Percentiles rank a stretch among this genome's conserved stretches.
These are phyloP conservation scores for Hansenula sp. DNA, from an alignment of 1,139 yeast species.

Conservation along the genomic window DNA sequence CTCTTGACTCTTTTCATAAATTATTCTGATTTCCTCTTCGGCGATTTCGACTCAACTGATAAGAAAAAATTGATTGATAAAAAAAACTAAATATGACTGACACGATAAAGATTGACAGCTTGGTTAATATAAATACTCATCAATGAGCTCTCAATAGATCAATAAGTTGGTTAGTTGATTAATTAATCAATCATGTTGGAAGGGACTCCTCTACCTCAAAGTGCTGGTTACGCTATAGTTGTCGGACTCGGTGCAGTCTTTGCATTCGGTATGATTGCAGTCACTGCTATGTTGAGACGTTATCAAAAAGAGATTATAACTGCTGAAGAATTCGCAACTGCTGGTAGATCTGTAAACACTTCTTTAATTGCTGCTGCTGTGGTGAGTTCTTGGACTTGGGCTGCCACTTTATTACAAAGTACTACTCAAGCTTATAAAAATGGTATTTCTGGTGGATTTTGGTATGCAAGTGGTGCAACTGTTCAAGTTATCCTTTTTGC, in stretches of 20 bases:
- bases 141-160: too few species aligned
- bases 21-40: too few species aligned
- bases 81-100: too few species aligned
- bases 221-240: constrained; percentile 88
- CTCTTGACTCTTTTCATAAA: too few species aligned
- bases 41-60: too few species aligned
- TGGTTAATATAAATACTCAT: too few species aligned
- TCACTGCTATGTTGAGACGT: constrained; percentile 64
- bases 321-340: constrained; percentile 86
- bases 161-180: neutral
- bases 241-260: constrained; percentile 84
- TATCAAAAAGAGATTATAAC: constrained; percentile 80
- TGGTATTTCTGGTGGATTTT: constrained; percentile 73
- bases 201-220: constrained; percentile 18
- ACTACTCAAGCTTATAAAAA: constrained; percentile 74
- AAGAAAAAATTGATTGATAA: too few species aligned
- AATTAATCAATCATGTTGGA: neutral
- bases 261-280: constrained; percentile 67
- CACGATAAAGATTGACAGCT: too few species aligned
- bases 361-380: constrained; percentile 84
- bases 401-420: constrained; percentile 75
- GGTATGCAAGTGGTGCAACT: constrained; percentile 72
- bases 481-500: constrained; percentile 69
- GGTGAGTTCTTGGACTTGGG: constrained; percentile 94
- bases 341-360: constrained; percentile 79